Base-by-base conservation (phyloP, 2,329 filamentous ascomycete species). In the Celoporthe dispersa region DNA sequence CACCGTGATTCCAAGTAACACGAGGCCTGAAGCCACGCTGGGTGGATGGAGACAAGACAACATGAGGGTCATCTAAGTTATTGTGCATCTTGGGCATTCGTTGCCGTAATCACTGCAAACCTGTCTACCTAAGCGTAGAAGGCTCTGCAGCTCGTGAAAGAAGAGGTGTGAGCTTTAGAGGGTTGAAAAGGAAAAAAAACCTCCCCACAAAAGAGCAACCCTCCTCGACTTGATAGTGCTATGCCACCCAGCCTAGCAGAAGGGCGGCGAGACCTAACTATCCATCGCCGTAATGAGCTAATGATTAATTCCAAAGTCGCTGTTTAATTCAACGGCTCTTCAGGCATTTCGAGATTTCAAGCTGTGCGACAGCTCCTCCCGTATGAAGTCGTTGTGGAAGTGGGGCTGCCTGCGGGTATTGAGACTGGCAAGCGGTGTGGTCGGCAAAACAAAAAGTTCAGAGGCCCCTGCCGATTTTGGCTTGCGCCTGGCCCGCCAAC, bases 381-480 rank as follows among this genome's bases (percentile, higher is more conserved):
- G 9, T 53, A 65, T 65, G 63, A 65, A 55, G 63, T 65, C 63
- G 63, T 9, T 64, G 39, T 37, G 63, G 57, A 55, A 53, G 44
- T 65, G 31, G 41, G 28, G 62, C 12, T 48, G 16, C 5, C 39
- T 51, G 62, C 25, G 19, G 37, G 12, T 9, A 12, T 51, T 51
- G 57, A 67, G 19, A 31, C 28, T 37, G 66, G 69, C 60, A 71
- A 59, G 69, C 64, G 69, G 69, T 71, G 59, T 68, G 37, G 22
- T 19, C 31, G 69, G 69, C 70, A 70, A 65, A 67, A 51, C 41
- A 67, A 70, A 71, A 70, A 68, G 61, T 70, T 57, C 48, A 31
- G 28, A 25, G 41, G 39, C 55, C 57, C 57, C 48, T 61, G 35
- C 31, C 61, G 37, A 35, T 25, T 53, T 53, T 57, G 33, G 39